Base-by-base conservation (phyloP, 2,329 filamentous ascomycete genomes). In the Exserohilum rostratum region DNA sequence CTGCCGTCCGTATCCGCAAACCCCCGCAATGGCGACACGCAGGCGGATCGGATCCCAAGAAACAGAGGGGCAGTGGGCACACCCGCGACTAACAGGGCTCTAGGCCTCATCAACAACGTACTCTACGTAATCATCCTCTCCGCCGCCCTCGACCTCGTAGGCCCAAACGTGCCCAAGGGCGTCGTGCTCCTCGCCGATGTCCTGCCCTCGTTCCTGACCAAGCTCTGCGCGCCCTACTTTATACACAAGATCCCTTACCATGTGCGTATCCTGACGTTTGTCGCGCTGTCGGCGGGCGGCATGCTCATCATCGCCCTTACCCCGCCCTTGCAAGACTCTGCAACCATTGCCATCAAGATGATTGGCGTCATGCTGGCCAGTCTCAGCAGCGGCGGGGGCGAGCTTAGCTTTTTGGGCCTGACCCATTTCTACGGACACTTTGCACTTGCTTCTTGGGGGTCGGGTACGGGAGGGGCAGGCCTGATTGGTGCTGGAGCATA, bases 81-180 rank as follows among this genome's bases (percentile, higher is more conserved):
- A n/a, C 13, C 40, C 42, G 12, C 33, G 13, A 39, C 56, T 55
- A 47, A 61, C 50, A 40, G 20, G 20, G 7, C 22, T 20, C 68
- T 3, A 93, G 91, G 91, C 47, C 80, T 95, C 15, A 95, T 98
- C 73, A 98, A 99, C 78, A 98, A 98, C 79, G 91, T 98, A 65
- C 89, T 97, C 78, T 98, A 97, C 77, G 93, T 98, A 51, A 90
- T 98, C 74, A 95, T 98, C 72, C 89, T 99, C 68, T 96, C 92
- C 27, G 90, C 95, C 31, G 95, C 95, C 3, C 90, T 97, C 68
- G 95, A 99, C 70, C 90, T 99, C 58, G 95, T 98, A 66, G 93
- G 93, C 31, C 88, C 90, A 29, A 75, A 81, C 61, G 83, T 97
- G 1, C 95, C 95, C 45, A 98, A 98, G 76, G 91, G 90, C 65